Evolutionary conservation across 768 basidiomycete species (phyloP), one percentile per base, ranked within the genome.

Genomic region (Lactifluus pinguis): DNA sequence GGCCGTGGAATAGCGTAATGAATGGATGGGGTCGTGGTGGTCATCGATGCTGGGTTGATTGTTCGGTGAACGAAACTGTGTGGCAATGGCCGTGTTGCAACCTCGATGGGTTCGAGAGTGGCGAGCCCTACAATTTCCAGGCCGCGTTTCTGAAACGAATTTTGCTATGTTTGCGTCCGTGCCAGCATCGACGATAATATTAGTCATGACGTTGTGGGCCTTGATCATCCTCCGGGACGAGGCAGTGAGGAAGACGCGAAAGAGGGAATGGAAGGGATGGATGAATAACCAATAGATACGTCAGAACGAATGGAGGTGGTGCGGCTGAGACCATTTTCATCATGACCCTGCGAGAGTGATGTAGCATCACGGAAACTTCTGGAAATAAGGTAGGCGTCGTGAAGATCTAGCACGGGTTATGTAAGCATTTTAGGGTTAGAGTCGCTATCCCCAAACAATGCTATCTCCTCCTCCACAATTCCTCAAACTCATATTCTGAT

Each of bases 141-240:
- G 2, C 88, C 86, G 4, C 86, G 79, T 65, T 80, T 84, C 57
- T 77, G 75, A 67, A 90, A n/a, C n/a, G n/a, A 90, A 91, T 58
- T 81, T 85, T 6, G 89, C 88, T 34, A 92, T 84, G 73, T 87
- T 88, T 30, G 87, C 86, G 38, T 66, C 65, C 14, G 65, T 66
- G 2, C 92, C 92, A 0, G 92, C 92, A 68, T 94, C 92, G 32
- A 90, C 81, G 57, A 94, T 85, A 39, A 84, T 82, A 67, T 92
- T 94, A 13, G 89, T 85, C 79, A 92, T 79, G 53, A 94, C 87
- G 63, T 90, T 87, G 71, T 95, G 92, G 0, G 90, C 90, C 61
- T 88, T 84, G 68, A 93, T 92, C 70, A 81, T 84, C 60, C 89
- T 80, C n/a, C 87, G 77, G 30, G 76, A 76, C 11, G 76, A 74